phyloP scores from a whole-genome alignment of 768 basidiomycete genomes.

The Hortiboletus flavorubellus region DNA sequence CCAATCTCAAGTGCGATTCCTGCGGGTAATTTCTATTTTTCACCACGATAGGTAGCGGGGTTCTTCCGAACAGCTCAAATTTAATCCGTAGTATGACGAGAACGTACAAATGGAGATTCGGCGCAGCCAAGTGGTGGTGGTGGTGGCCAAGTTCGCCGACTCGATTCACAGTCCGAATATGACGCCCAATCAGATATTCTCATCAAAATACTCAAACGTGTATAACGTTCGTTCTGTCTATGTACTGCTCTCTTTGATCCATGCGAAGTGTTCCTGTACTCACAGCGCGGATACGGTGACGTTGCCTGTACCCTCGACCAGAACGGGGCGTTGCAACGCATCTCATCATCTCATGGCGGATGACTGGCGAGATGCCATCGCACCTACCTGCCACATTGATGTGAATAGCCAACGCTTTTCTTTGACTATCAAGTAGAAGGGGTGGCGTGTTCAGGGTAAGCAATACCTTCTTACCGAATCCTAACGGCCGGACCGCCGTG shows the following conservation, averaged over 20 bases:
- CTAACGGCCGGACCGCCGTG: conserved; percentile 12
- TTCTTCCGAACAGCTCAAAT: conserved; percentile 21
- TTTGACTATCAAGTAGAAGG: conserved; percentile 16
- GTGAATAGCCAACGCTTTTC: conserved; percentile 7
- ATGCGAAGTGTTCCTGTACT: conserved; percentile 26
- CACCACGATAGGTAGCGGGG: conserved; percentile 10
- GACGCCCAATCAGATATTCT: conserved; percentile 17
- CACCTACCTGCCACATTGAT: conserved; percentile 20
- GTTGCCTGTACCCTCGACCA: conserved; percentile 20
- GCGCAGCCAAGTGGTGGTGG: conserved; percentile 8
- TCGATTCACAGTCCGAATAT: conserved; percentile 16
- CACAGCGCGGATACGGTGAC: conserved; percentile 16
- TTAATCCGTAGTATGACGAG: conserved; percentile 17
- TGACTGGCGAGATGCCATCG: conserved; percentile 24
- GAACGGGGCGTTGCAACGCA: conserved; percentile 11
- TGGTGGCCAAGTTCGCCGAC: conserved; percentile 22
- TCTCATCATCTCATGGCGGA: conserved; percentile 21
- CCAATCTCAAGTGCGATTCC: conserved; percentile 26
- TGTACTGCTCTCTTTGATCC: conserved; percentile 20
- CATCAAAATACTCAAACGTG: conserved; percentile 23
- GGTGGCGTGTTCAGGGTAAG: conserved; percentile 25
- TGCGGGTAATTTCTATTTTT: conserved; percentile 22
- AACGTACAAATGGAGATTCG: conserved; percentile 27
- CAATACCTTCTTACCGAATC: conserved; percentile 9
- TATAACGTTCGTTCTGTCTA: conserved; percentile 19